These are phyloP conservation scores for Fusarium chaquense DNA, from an alignment of 2,329 filamentous ascomycete genomes.

Conservation along the genomic window DNA sequence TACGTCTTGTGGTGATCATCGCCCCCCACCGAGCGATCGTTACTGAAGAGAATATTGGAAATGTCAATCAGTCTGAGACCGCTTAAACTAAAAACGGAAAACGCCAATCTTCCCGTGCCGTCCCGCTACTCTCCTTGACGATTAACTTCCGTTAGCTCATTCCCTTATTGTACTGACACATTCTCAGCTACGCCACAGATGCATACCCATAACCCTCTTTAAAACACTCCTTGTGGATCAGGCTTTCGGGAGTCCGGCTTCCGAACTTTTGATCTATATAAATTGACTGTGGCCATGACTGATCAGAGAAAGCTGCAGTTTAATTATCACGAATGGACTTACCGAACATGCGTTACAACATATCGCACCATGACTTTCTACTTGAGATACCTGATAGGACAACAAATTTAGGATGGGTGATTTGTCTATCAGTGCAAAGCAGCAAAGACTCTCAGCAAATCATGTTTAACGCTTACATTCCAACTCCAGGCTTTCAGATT, in stretches of 20 bases:
- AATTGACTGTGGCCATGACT: neutral
- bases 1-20: neutral
- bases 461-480: neutral
- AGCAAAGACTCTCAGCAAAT: neutral
- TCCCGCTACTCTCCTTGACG: neutral
- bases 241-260: neutral
- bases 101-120: neutral
- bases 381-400: neutral
- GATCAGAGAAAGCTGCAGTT: neutral
- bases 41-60: neutral
- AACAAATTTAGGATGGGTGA: neutral
- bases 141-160: neutral
- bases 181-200: neutral
- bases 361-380: neutral
- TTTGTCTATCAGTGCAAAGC: neutral
- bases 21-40: neutral
- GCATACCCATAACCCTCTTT: neutral
- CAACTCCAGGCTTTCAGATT: neutral
- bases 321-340: neutral
- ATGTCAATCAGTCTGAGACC: neutral
- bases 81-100: neutral
- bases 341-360: neutral
- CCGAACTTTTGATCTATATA: neutral
- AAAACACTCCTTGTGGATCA: too few relatives aligned
- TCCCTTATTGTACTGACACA: neutral